These are phyloP conservation scores for Nakaseomyces kungkrabaensis DNA, from an alignment of 1,139 yeast genomes.

Conservation along the genomic window DNA sequence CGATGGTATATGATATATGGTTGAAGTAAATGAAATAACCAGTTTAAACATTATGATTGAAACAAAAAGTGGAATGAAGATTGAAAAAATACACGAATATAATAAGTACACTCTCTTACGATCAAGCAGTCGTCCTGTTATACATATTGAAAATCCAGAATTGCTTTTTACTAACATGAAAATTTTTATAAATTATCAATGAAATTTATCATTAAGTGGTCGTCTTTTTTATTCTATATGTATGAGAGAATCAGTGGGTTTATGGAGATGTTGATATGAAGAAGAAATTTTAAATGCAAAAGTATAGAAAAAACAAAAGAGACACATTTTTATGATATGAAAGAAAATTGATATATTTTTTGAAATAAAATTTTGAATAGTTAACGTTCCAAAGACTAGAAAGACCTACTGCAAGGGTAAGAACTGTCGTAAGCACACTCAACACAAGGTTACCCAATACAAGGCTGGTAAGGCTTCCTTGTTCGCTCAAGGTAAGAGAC, in stretches of 20 bases:
- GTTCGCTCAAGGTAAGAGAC: slow-evolving; percentile 99
- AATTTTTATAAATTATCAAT: neutral
- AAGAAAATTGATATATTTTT: neutral
- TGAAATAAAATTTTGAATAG: slow-evolving; percentile 33
- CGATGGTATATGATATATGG: too few relatives aligned
- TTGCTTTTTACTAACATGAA: neutral
- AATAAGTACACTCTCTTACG: too few relatives aligned
- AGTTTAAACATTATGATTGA: too few relatives aligned
- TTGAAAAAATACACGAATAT: too few relatives aligned
- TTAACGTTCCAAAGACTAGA: slow-evolving; percentile 99
- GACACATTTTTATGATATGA: neutral
- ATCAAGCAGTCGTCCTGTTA: too few relatives aligned
- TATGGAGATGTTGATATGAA: neutral
- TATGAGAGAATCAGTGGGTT: too few relatives aligned
- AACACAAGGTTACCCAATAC: slow-evolving; percentile 99
- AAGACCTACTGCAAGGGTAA: slow-evolving; percentile 99
- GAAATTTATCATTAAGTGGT: neutral
- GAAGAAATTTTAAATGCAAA: neutral
- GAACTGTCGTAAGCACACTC: slow-evolving; percentile 99
- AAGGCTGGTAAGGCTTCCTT: slow-evolving; percentile 99
- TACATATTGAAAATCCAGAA: neutral
- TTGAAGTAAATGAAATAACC: too few relatives aligned
- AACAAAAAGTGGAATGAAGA: too few relatives aligned
- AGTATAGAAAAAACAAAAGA: neutral
- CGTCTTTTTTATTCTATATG: neutral